These are phyloP conservation scores for Entamoeba invadens DNA, from an alignment of 208 protist genomes.

Conservation along the genomic window DNA sequence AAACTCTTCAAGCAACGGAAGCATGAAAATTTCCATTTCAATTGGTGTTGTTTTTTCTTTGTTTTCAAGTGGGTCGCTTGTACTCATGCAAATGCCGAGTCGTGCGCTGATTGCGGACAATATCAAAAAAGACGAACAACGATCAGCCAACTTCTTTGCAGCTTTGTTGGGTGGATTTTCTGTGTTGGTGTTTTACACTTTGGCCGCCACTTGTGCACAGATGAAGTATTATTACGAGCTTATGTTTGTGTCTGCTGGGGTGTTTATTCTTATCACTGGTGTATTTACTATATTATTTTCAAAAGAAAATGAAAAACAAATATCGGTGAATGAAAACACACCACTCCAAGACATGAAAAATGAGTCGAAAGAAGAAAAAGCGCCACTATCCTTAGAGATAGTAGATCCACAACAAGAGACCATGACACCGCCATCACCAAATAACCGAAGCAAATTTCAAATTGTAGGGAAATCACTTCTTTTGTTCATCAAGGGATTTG, in stretches of 20 bases:
- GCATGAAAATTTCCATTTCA: neutral
- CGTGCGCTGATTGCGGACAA: neutral
- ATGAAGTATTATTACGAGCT: neutral
- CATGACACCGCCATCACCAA: neutral
- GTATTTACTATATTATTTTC: neutral
- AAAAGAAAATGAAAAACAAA: neutral
- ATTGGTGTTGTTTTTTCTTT: neutral
- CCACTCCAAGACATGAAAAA: too few relatives aligned
- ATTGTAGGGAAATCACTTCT: too few relatives aligned
- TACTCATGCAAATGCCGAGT: neutral
- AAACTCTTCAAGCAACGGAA: neutral
- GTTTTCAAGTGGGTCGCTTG: neutral
- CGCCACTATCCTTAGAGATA: too few relatives aligned
- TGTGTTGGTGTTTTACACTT: neutral
- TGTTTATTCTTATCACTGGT: neutral
- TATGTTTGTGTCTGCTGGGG: neutral
- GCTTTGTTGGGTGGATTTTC: neutral
- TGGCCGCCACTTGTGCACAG: neutral
- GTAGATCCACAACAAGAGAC: neutral
- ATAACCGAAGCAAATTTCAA: neutral
- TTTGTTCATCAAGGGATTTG: neutral
- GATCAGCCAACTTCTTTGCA: neutral
- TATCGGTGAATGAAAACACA: neutral
- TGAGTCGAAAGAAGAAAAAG: neutral
- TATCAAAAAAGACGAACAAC: neutral